These are phyloP conservation scores for Cerrena zonata DNA, from an alignment of 1,284 basidiomycete species.

Conservation along the genomic window DNA sequence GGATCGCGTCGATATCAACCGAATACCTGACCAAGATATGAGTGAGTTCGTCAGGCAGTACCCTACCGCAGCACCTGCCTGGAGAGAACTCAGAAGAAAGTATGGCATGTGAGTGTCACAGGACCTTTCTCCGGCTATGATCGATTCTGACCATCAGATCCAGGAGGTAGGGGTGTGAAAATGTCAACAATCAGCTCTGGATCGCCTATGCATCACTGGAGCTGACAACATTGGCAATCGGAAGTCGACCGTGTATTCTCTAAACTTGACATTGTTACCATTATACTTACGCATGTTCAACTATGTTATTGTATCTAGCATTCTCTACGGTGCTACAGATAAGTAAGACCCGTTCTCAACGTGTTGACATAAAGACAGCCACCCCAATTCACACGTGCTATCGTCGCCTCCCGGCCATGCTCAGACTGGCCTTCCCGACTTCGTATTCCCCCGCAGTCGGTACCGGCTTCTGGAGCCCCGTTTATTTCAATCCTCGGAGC, in stretches of 20 bases:
- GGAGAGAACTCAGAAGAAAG: slow-evolving; percentile 64
- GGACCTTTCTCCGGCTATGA: not conserved
- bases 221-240: no score
- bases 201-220: no score
- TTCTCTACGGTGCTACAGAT: not conserved
- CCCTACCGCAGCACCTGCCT: slow-evolving; percentile 52
- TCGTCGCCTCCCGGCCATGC: not conserved
- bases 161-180: not conserved
- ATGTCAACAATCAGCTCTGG: not conserved
- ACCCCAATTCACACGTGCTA: not conserved
- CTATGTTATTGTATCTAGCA: no score
- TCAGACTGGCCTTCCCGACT: not conserved
- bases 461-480: not conserved
- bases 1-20: slow-evolving; percentile 74
- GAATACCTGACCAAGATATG: slow-evolving; percentile 77
- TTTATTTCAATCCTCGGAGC: not conserved
- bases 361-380: not conserved
- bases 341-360: not conserved
- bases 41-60: slow-evolving; percentile 57
- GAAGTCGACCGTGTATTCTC: no score
- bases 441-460: not conserved
- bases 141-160: not conserved
- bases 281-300: no score
- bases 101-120: slow-evolving; percentile 42
- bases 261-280: no score